A percentile compares a stretch with the other conserved stretches of the same genome.
phyloP scores from a whole-genome alignment of 148 eudicot species.

The Nepenthes gracilis region DNA sequence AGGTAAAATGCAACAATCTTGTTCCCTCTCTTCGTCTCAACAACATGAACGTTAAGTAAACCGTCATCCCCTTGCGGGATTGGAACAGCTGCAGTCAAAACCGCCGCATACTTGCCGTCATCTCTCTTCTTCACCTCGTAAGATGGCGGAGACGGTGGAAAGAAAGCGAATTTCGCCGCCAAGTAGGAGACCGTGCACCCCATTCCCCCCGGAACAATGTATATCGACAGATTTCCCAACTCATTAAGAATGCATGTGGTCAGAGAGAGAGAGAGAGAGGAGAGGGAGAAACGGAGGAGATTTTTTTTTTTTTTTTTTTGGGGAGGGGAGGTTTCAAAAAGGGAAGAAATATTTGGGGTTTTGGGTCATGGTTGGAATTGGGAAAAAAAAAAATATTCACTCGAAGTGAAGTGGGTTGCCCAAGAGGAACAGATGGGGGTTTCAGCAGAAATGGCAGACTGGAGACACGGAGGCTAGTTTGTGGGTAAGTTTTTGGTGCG shows the following conservation, averaged over 20 bases:
- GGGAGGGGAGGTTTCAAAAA: too few species aligned
- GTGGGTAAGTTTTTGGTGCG: too few species aligned
- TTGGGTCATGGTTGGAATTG: too few species aligned
- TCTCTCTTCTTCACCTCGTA: slow-evolving; percentile 66
- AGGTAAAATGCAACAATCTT: slow-evolving; percentile 80
- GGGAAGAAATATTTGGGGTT: too few species aligned
- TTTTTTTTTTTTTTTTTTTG: too few species aligned
- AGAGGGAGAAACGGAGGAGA: too few species aligned
- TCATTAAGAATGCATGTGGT: slow-evolving; percentile 29
- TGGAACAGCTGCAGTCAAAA: slow-evolving; percentile 40
- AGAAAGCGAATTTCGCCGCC: slow-evolving; percentile 90
- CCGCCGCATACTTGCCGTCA: slow-evolving; percentile 55
- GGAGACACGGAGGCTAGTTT: too few species aligned
- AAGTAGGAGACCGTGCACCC: slow-evolving; percentile 81
- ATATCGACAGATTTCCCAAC: slow-evolving; percentile 13
- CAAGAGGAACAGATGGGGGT: too few species aligned
- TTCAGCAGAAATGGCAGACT: too few species aligned
- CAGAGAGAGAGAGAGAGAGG: too few species aligned
- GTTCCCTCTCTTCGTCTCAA: slow-evolving; percentile 70
- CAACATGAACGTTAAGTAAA: slow-evolving; percentile 46
- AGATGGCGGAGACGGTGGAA: slow-evolving; percentile 88
- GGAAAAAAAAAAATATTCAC: too few species aligned
- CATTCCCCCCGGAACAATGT: slow-evolving; percentile 24
- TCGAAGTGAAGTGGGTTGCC: too few species aligned
- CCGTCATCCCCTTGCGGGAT: slow-evolving; percentile 49